Conservation (phyloP, 2,329 filamentous ascomycete genomes). For the Talaromyces sp. region DNA sequence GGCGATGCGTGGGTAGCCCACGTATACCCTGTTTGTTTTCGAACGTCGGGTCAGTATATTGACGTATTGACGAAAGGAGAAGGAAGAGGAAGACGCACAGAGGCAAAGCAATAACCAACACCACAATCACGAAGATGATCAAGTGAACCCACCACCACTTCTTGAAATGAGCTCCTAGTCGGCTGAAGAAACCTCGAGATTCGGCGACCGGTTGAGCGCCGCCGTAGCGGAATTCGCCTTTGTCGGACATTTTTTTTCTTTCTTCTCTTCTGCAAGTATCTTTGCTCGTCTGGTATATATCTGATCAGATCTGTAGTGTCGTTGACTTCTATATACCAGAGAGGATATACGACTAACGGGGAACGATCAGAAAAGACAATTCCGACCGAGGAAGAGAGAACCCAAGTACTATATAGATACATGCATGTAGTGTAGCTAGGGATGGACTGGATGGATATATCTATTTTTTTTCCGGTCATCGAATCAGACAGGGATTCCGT, state of each 20-base stretch:
- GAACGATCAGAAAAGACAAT: neutral
- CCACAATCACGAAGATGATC: constrained; percentile 46
- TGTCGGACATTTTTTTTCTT: neutral
- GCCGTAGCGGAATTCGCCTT: neutral
- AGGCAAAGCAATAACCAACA: constrained; percentile 52
- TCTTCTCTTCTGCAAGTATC: too few relatives aligned
- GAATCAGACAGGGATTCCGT: too few relatives aligned
- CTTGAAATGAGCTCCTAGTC: constrained; percentile 32
- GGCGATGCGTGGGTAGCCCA: constrained; percentile 55
- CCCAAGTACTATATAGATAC: too few relatives aligned
- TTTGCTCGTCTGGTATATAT: neutral
- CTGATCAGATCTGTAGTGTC: neutral
- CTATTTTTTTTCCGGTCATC: too few relatives aligned
- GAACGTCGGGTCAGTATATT: too few relatives aligned
- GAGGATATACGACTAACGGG: neutral
- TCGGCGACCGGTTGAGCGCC: neutral
- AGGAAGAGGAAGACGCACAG: constrained; percentile 45
- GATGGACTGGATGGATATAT: neutral
- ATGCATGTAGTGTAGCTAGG: too few relatives aligned
- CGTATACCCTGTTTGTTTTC: constrained; percentile 52
- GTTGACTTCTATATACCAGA: neutral
- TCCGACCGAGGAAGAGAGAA: neutral
- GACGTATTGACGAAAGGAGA: too few relatives aligned
- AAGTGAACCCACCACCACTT: constrained; percentile 53
- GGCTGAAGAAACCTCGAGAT: constrained; percentile 24